Percentiles rank a stretch among this genome's conserved stretches.
phyloP scores from a whole-genome alignment of 441 rosid species.

The Populus hybrid region DNA sequence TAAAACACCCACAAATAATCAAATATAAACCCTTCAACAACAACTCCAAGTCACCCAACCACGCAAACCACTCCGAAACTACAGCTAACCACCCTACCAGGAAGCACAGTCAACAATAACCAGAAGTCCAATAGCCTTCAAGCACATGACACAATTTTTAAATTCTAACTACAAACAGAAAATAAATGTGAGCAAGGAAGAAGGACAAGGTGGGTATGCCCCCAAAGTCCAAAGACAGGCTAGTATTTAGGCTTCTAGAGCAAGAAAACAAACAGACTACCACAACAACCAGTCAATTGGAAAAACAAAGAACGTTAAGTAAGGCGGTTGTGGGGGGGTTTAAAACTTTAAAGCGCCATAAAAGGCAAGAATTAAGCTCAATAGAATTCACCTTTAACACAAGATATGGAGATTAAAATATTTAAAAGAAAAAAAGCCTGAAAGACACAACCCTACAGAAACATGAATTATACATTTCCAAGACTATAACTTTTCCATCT shows the following conservation, averaged over 20 bases:
- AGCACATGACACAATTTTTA: not conserved
- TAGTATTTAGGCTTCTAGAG: not conserved
- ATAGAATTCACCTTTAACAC: not conserved
- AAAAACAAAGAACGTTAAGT: slow-evolving; percentile 21
- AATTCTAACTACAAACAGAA: not conserved
- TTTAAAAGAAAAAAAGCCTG: not conserved
- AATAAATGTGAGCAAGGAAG: not conserved
- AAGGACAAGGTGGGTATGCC: not conserved
- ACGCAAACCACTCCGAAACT: slow-evolving; percentile 3
- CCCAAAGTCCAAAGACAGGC: not conserved
- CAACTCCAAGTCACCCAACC: slow-evolving; percentile 3
- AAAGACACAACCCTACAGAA: not conserved
- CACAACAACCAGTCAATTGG: slow-evolving; percentile 24
- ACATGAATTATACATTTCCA: not conserved
- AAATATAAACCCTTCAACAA: slow-evolving; percentile 12
- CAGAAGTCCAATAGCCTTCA: not conserved
- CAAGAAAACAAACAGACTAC: not conserved
- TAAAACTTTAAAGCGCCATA: not conserved
- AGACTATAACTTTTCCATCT: too few species aligned
- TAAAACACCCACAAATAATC: slow-evolving; percentile 11
- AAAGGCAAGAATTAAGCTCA: slow-evolving; percentile 5
- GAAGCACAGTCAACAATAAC: not conserved
- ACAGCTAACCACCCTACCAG: not conserved
- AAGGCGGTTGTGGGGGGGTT: not conserved
- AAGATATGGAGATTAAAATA: not conserved